These are phyloP conservation scores for Paramecium primaurelia DNA, from an alignment of 73 alveolate genomes.

Conservation along the genomic window DNA sequence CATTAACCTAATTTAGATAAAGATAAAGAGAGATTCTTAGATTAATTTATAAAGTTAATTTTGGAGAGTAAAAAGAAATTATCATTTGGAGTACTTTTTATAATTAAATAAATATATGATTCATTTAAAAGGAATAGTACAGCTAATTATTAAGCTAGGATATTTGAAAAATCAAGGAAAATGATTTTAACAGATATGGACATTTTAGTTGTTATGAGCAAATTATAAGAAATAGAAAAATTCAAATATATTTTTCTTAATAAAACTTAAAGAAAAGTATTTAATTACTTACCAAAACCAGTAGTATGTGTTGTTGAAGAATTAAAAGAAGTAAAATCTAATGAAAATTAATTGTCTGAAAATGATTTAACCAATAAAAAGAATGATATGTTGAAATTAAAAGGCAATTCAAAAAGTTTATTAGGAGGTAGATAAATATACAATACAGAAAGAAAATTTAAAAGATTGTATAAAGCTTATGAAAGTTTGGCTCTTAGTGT, in stretches of 20 bases:
- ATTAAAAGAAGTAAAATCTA: background rate
- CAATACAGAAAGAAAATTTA: background rate
- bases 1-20: background rate
- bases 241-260: background rate
- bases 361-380: background rate
- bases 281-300: background rate
- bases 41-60: background rate
- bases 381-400: background rate
- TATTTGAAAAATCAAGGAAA: background rate
- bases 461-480: background rate
- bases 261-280: background rate
- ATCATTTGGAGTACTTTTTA: background rate
- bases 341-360: background rate
- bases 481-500: background rate
- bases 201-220: background rate
- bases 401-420: background rate
- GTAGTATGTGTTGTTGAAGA: background rate
- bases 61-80: background rate
- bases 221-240: background rate
- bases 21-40: background rate
- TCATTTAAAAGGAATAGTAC: background rate
- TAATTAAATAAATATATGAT: background rate
- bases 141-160: background rate
- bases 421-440: background rate
- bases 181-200: constrained; percentile 12